A percentile compares a stretch with the other conserved stretches of the same genome.
Evolutionary conservation across 169 alveolate genomes (phyloP).

Genomic region (Besnoitia besnoiti): DNA sequence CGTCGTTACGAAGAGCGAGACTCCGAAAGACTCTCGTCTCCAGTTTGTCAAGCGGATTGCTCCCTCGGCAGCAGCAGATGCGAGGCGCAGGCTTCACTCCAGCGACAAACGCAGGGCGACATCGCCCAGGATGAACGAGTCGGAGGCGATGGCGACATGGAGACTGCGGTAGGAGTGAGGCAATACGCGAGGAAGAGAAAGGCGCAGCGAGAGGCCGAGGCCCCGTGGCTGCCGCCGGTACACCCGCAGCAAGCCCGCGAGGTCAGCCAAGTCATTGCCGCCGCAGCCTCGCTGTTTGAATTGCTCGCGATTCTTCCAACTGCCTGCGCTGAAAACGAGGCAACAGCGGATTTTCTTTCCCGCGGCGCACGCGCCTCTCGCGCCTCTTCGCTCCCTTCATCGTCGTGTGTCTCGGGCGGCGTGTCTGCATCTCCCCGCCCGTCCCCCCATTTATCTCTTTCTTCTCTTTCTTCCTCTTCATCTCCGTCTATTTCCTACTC

Average conservation of each 20-base stretch:
- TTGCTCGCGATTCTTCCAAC: not conserved
- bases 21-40: too few relatives aligned
- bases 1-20: too few relatives aligned
- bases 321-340: not conserved
- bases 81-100: too few relatives aligned
- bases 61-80: too few relatives aligned
- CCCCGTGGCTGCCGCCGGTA: not conserved
- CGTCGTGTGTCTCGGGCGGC: not conserved
- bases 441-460: not conserved
- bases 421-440: not conserved
- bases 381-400: not conserved
- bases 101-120: too few relatives aligned
- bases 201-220: not conserved
- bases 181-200: not conserved
- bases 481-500: too few relatives aligned
- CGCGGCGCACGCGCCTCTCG: not conserved
- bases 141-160: too few relatives aligned
- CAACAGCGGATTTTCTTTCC: not conserved
- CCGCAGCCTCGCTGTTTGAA: conserved; percentile 5
- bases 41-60: too few relatives aligned
- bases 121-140: too few relatives aligned
- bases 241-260: not conserved
- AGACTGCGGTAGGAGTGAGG: not conserved
- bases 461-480: too few relatives aligned
- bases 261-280: not conserved